Base-by-base conservation (phyloP, 2,329 filamentous ascomycete species). In the Fusarium sororula region DNA sequence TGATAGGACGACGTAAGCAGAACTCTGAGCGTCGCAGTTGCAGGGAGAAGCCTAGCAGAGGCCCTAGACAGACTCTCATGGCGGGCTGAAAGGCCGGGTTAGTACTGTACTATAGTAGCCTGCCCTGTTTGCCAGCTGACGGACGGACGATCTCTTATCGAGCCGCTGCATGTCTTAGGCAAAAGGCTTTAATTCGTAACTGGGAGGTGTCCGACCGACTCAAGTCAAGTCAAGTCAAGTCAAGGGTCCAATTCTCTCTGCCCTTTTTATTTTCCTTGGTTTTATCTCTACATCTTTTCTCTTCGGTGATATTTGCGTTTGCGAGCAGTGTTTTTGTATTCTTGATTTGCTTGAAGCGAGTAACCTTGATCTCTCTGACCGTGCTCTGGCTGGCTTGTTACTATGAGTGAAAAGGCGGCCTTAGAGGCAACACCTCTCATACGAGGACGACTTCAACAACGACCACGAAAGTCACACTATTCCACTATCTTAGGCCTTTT, bases 371-470 rank as follows among this genome's bases (percentile, higher is more conserved):
- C 32, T 20, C 30, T 55, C 35, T 39, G 14, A 28, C 51, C 35
- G 10, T 54, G 24, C 24, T 39, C 20, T 41, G 24, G 11, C 15
- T 54, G 18, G 35, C 14, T 55, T 41, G 18, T 32, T 53, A 45
- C 47, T 37, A 79, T 77, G 77, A 66, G 58, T 41, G 73, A 75
- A 38, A 77, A 77, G 59, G 44, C 48, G 24, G 42, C 42, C 5
- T 30, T 26, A 20, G 75, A 74, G 63, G 64, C 66, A 26, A 58
- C 35, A 54, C 69, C 75, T 64, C 68, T 75, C 32, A 26, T 77
- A 26, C 42, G 55, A 61, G 50, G 59, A 42, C 62, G 41, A 9
- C 45, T 57, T 26, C 63, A 44, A 28, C 63, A 59, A 41, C 65
- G 60, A 42, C 66, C 55, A 37, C 66, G 41, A 24, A 72, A 45